These are phyloP conservation scores for Quercus phellos DNA, from an alignment of 331 rosid genomes.

Conservation along the genomic window DNA sequence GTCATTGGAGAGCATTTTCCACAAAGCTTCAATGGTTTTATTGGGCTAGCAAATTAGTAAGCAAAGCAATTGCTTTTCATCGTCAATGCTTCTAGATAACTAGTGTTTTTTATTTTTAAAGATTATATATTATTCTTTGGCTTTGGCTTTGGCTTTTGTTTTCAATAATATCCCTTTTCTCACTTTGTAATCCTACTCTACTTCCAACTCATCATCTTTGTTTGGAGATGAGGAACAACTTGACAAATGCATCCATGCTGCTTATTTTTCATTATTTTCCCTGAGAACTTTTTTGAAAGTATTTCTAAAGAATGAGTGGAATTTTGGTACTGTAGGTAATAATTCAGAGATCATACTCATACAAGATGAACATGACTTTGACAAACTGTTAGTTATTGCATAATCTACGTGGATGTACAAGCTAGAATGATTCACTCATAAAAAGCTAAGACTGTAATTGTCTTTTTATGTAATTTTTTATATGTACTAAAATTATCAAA, in stretches of 20 bases:
- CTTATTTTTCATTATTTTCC: neutral
- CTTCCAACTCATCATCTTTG: neutral
- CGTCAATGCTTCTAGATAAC: too few species aligned
- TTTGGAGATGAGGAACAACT: neutral
- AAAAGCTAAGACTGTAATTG: too few species aligned
- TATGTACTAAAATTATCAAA: too few species aligned
- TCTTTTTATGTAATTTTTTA: too few species aligned
- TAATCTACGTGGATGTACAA: too few species aligned
- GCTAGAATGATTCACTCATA: too few species aligned
- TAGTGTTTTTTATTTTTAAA: neutral
- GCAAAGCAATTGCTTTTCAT: too few species aligned
- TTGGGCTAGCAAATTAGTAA: too few species aligned
- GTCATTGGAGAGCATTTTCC: neutral
- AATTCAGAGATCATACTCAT: too few species aligned
- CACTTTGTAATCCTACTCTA: neutral
- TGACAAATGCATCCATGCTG: neutral
- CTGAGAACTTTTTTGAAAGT: neutral
- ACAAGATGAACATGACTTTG: too few species aligned
- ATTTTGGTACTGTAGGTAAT: neutral
- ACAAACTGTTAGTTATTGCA: too few species aligned
- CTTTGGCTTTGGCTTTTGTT: neutral
- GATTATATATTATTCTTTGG: neutral
- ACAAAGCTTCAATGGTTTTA: neutral
- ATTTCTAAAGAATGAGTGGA: neutral
- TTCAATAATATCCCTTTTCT: neutral